Evolutionary conservation across 176 grass and related monocot genomes (phyloP), one percentile per base, ranked within the genome.

Genomic region (Carex pumila): DNA sequence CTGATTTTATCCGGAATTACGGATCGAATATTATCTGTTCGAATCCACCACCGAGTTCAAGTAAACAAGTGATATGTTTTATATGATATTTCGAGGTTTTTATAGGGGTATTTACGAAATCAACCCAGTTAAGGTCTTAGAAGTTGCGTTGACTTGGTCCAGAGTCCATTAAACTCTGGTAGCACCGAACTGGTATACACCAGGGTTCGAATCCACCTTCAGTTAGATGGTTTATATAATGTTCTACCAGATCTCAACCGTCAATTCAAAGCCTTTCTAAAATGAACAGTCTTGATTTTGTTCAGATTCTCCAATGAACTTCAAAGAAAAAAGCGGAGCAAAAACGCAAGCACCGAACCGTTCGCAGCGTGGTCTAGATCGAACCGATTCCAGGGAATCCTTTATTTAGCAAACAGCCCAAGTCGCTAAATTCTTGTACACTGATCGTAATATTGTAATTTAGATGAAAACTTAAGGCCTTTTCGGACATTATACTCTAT

Each of bases 381-480:
- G 73, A 78, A 78, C 73, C 49, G 50, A 78, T 78, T 77, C 72
- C 72, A 55, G 13, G 6, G 36, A n/a, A 47, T 10, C 34, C 69
- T 45, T 47, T 19, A 31, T 47, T 19, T 49, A 49, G 39, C 39
- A 49, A 47, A 21, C 9, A 72, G 69, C 12, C 12, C 72, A 76
- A 76, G 72, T 76, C 45, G 72, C 72, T 15, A 25, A 54, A 76
- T 55, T 31, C 12, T 55, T 3, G 72, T 10, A 77, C 50, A 3
- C 3, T 19, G 17, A 13, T 78, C 52, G 73, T 78, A 73, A 57
- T 36, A 55, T 34, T 17, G 73, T 55, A 32, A 57, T 77, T 77
- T 6, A 32, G 12, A 15, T 2, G 12, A 7, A 54, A 55, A 32
- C 5, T 5, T 5, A 13, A 56, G 73, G 25, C 4, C 49, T 32